Conservation (phyloP, 2,329 filamentous ascomycete species). For the Colletotrichum sp. region DNA sequence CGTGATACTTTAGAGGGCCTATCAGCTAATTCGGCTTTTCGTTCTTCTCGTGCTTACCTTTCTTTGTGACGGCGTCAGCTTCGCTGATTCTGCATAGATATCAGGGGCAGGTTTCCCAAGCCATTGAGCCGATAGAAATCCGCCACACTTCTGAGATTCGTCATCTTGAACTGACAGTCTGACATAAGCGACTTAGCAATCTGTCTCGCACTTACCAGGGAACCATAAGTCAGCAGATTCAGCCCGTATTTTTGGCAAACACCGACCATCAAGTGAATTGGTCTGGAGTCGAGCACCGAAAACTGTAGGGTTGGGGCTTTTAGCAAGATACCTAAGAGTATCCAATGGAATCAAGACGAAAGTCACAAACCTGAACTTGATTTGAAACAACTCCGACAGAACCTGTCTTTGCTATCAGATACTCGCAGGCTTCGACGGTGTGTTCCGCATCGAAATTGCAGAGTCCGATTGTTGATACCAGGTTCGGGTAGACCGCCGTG, state of each 20-base stretch:
- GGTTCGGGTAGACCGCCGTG: neutral
- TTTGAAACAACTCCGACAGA: conserved; percentile 1
- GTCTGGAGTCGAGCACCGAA: neutral
- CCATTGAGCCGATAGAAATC: neutral
- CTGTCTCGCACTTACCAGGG: neutral
- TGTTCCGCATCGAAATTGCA: conserved; percentile 8
- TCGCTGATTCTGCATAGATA: neutral
- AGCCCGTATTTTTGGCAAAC: neutral
- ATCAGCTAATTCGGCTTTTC: neutral
- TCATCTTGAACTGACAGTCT: neutral
- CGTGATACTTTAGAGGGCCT: neutral
- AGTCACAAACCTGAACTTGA: neutral
- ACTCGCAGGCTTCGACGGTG: conserved; percentile 1
- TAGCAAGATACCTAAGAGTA: neutral
- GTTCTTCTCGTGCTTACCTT: neutral
- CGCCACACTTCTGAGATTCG: neutral
- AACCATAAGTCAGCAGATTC: neutral
- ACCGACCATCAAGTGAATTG: neutral
- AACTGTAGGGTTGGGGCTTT: neutral
- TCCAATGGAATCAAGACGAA: neutral
- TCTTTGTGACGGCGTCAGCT: neutral
- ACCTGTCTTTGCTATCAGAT: neutral
- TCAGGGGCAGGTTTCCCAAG: neutral
- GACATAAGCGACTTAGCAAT: no score
- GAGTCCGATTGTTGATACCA: neutral